Conservation (phyloP, 225 moss, liverwort and hornwort genomes). For the Bryoerythrophyllum caledonicum region DNA sequence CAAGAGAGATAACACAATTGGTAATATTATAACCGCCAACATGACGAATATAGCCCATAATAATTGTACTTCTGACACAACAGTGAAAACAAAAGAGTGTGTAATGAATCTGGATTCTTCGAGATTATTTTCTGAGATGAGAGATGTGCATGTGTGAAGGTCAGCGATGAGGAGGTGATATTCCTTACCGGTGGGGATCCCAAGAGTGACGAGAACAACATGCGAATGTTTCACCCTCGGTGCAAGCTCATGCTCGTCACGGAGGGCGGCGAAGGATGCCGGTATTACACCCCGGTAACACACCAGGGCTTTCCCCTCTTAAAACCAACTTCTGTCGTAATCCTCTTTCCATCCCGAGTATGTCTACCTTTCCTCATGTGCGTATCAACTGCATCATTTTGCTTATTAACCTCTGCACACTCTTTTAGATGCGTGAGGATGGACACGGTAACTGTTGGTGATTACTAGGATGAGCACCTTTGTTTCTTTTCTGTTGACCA, state of each 20-base stretch:
- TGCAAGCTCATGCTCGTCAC: constrained; percentile 61
- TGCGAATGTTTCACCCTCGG: constrained; percentile 50
- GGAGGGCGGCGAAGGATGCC: constrained; percentile 50
- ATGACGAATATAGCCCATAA: no score
- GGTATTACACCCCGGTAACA: constrained; percentile 51
- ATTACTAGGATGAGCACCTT: neutral
- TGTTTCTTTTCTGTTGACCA: neutral
- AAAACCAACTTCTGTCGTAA: no score
- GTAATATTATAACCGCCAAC: no score
- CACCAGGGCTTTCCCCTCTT: neutral
- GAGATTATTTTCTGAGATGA: constrained; percentile 17
- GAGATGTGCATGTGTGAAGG: constrained; percentile 31
- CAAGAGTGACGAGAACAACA: constrained; percentile 48
- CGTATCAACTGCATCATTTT: neutral
- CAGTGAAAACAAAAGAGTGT: neutral
- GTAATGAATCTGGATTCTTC: constrained; percentile 11
- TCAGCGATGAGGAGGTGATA: constrained; percentile 58
- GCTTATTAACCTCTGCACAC: neutral
- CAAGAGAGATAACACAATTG: no score
- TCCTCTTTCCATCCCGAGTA: neutral
- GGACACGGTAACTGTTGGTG: neutral
- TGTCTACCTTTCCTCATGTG: neutral
- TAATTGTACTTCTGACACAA: neutral
- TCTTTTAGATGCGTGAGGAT: neutral
- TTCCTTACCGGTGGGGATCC: constrained; percentile 58